Evolutionary conservation across 495 filamentous ascomycete genomes (phyloP), one percentile per base, ranked within the genome.

Genomic region (Aspergillus diversus): DNA sequence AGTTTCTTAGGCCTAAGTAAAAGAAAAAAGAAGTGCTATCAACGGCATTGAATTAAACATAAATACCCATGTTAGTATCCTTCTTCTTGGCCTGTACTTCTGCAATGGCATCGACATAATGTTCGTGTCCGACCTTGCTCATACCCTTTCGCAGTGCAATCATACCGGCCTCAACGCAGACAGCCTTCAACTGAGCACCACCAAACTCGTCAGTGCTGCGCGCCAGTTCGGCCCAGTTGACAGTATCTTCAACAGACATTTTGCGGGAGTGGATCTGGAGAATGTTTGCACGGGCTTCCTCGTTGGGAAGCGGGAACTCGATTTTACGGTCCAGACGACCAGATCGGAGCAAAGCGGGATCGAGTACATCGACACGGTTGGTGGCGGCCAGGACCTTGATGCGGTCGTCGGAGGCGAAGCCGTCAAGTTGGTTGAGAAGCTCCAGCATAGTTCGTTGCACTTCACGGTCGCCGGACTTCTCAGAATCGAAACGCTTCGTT

Each of bases 371-470:
- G 53, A 99, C 92, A 65, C 95, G 90, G 82, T 99, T 99, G 33
- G 95, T 99, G 61, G 95, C 95, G 4, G 96, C 96, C 16, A 99
- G 88, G 5, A 99, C 95, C 80, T 99, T 99, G 85, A 99, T 94
- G 3, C 96, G 88, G 73, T 99, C 96, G 69, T 98, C 96, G n/a
- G 92, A 96, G 3, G 95, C 96, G 72, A 99, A 99, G 52, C 95
- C 95, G 73, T 99, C 95, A 15, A 99, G 87, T 80, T 99, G 95
- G 81, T 99, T 99, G 66, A 99, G 90, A 33, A 99, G 86, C 73
- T 99, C 95, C 79, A 99, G 81, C 95, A 99, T 99, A 53, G 95
- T 99, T 75, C 95, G 86, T 80, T 99, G 95, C 57, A 99, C 95
- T 81, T 99, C 95, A 74, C 95, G 86, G 73, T 99, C 95, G 77